Evolutionary conservation across 2,329 filamentous ascomycete species (phyloP), one percentile per base, ranked within the genome.

Genomic region (Xylaria digitata): DNA sequence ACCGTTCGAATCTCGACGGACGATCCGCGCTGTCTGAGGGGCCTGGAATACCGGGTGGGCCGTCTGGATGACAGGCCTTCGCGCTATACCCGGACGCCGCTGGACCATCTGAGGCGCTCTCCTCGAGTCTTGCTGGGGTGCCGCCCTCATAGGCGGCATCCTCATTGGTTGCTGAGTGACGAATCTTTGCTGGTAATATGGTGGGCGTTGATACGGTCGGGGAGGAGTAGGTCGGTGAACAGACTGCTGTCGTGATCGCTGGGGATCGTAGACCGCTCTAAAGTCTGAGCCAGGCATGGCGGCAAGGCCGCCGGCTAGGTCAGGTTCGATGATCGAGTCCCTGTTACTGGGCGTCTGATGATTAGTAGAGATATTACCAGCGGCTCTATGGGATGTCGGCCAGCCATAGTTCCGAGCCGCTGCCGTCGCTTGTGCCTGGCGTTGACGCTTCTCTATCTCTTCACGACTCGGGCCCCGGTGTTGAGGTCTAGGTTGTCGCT

Each of bases 1-100:
- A 2, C 72, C 68, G 23, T 75, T 74, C 19, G 74, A 76, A 58
- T 75, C 72, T 40, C 68, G 61, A 2, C 72, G 69, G 4, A 71
- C 61, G 23, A 61, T 32, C 15, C 26, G 52, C 6, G 57, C 63
- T 2, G 2, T 37, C 34, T 63, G 57, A 6, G 56, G 30, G 4
- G 50, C 32, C 23, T 43, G 26, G 40, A 7, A 19, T 15, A 23
- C 21, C 5, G 34, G 9, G 4, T 8, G 43, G 43, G 42, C 21
- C n/a, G 37, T n/a, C 23, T 60, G 54, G 26, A 64, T n/a, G 55
- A 48, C 50, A 9, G 65, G 56, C 2, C 34, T 48, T 50, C 61
- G 54, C 49, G 62, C 63, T 4, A 56, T 11, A 3, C 6, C 23
- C 1, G 34, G 65, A 1, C 17, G 43, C 6, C 55, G 54, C n/a